Base-by-base conservation (phyloP, 371 early-diverging fungal species). In the Mucor sp. region DNA sequence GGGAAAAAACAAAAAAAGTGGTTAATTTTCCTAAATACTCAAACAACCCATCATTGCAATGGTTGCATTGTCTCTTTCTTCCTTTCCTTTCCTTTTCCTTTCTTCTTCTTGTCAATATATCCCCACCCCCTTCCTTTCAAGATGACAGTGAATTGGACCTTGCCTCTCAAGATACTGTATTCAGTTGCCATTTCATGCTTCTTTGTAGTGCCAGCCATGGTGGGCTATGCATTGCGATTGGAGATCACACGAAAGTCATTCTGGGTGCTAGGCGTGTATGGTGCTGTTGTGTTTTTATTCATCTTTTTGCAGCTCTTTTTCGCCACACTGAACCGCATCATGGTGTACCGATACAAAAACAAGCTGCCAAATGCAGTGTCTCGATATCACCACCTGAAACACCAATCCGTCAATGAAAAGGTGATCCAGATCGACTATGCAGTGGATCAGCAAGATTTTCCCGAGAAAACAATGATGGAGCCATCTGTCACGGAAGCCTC, bases 251-350 rank as follows among this genome's bases (percentile, higher is more conserved):
- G 65, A 28, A 25, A 59, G 12, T 73, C 71, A 2, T 77, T 77
- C 35, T 78, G 74, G 75, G 78, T 74, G 3, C 66, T 83, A 15
- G 81, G 84, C 21, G 75, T 78, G 0, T 83, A 83, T 37, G 84
- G 84, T n/a, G 58, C 62, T 8, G 69, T 81, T 44, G 84, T 83
- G 12, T 71, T 83, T 63, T 43, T 60, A 15, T 81, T 80, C 67
- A 74, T 81, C 17, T 58, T 74, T 1, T 56, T 83, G 39, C 83
- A 83, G 58, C 65, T 83, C 9, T 32, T 64, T 0, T 83, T 83
- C 71, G 84, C 84, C 4, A 73, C 80, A 2, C 41, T 79, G 23
- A 84, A 84, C 56, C 80, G 84, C 0, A 50, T 73, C 17, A 28
- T 71, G 58, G 58, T 75, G 6, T 28, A 48, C 30, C 62, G 58